Evolutionary conservation across 371 early-diverging fungal genomes (phyloP).

Genomic region (Mucor racemosus): DNA sequence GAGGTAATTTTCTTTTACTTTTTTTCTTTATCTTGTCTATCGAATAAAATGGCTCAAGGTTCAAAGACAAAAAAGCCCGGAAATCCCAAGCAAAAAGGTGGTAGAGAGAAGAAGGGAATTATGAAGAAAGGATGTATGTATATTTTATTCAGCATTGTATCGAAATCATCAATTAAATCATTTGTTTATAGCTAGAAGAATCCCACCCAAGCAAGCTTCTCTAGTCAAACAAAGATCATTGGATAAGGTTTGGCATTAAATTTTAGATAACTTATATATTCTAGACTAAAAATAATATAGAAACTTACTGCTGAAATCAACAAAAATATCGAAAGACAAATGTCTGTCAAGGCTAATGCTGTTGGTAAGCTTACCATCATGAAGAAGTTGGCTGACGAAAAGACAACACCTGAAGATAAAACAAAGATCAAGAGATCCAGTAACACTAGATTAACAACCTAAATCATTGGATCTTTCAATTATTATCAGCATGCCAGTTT

Average conservation of each 20-base stretch:
- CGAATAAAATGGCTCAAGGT: constrained; percentile 55
- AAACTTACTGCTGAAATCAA: constrained; percentile 67
- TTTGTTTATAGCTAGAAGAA: constrained; percentile 45
- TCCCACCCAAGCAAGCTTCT: constrained; percentile 63
- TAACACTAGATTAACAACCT: constrained; percentile 18
- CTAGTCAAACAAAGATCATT: constrained; percentile 59
- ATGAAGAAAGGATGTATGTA: constrained; percentile 61
- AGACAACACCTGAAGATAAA: constrained; percentile 33
- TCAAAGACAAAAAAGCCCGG: constrained; percentile 54
- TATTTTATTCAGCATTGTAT: neutral
- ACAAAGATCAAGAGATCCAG: constrained; percentile 31
- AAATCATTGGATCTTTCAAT: neutral
- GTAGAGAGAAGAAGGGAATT: constrained; percentile 53
- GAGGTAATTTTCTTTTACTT: neutral
- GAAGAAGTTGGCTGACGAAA: constrained; percentile 63
- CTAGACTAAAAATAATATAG: constrained; percentile 24
- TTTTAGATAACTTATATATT: neutral
- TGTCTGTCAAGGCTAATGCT: constrained; percentile 73
- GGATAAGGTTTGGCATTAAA: constrained; percentile 46
- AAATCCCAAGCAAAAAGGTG: constrained; percentile 48
- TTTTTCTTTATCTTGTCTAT: constrained; percentile 1
- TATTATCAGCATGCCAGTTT: neutral
- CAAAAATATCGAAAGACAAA: constrained; percentile 67
- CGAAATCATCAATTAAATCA: neutral
- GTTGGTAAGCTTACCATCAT: constrained; percentile 73